These are phyloP conservation scores for Incumbomyces delicatus DNA, from an alignment of 2,329 filamentous ascomycete genomes.

Conservation along the genomic window DNA sequence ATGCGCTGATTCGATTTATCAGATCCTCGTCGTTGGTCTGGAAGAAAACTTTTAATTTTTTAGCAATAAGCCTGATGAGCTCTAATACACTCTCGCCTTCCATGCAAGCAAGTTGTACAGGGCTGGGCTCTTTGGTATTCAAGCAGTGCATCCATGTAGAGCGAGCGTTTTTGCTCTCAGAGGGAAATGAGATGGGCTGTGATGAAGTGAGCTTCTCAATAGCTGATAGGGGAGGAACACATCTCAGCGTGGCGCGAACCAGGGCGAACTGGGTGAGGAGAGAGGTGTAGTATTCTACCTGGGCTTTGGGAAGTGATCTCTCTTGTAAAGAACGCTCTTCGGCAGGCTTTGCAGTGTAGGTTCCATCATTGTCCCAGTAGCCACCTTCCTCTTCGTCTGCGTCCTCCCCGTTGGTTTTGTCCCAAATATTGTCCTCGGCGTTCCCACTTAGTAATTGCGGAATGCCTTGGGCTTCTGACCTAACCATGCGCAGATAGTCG, in stretches of 20 bases:
- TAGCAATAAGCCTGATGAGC: conserved; percentile 51
- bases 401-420: neutral
- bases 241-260: conserved; percentile 55
- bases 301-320: conserved; percentile 41
- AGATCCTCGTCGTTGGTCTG: conserved; percentile 51
- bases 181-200: conserved; percentile 44
- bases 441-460: conserved; percentile 51
- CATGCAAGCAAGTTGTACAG: conserved; percentile 42
- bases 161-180: conserved; percentile 43
- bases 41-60: conserved; percentile 53
- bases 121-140: conserved; percentile 35
- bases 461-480: conserved; percentile 64
- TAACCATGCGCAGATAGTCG: conserved; percentile 63
- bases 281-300: conserved; percentile 57
- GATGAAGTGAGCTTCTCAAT: conserved; percentile 45
- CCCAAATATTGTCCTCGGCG: neutral
- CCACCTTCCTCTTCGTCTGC: conserved; percentile 4
- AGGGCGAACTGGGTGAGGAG: conserved; percentile 55
- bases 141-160: conserved; percentile 46
- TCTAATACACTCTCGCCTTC: conserved; percentile 54
- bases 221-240: conserved; percentile 43
- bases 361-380: conserved; percentile 53
- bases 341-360: conserved; percentile 57
- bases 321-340: conserved; percentile 26
- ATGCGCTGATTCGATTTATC: conserved; percentile 60